Evolutionary conservation across 2,329 filamentous ascomycete species (phyloP).

Genomic region (Pyrenophora teres): DNA sequence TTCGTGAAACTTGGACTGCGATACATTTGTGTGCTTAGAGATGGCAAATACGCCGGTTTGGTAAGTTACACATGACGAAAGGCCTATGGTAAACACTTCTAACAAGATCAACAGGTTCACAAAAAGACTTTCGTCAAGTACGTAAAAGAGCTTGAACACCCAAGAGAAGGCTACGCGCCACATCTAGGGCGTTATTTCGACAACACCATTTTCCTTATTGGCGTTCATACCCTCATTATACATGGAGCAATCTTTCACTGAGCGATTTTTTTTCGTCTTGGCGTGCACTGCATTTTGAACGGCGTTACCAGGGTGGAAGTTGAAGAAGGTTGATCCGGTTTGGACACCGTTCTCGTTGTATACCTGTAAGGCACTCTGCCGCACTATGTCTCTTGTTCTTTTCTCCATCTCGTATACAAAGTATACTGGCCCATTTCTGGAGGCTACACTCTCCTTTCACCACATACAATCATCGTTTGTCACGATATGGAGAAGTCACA

Average conservation of each 20-base stretch:
- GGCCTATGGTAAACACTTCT: background rate
- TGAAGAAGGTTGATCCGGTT: too few relatives aligned
- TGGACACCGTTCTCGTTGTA: too few relatives aligned
- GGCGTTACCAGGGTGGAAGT: constrained; percentile 1
- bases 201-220: background rate
- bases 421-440: too few relatives aligned
- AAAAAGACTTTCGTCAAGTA: constrained; percentile 98
- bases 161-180: constrained; percentile 29
- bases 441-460: too few relatives aligned
- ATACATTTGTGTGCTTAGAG: constrained; percentile 85
- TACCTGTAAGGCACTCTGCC: too few relatives aligned
- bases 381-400: too few relatives aligned
- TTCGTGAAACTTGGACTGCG: constrained; percentile 92
- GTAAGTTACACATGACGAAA: constrained; percentile 55
- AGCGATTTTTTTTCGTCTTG: background rate
- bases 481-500: too few relatives aligned
- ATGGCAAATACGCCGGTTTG: constrained; percentile 87
- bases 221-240: constrained; percentile 4
- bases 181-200: background rate
- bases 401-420: too few relatives aligned
- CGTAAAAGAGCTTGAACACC: constrained; percentile 78
- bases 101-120: constrained; percentile 64
- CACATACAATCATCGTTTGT: too few relatives aligned
- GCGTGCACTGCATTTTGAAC: constrained; percentile 7
- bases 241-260: background rate